A percentile compares a stretch with the other conserved stretches of the same genome.
These are phyloP conservation scores for Herpotrichia juniperi DNA, from an alignment of 2,329 filamentous ascomycete genomes.

Conservation along the genomic window DNA sequence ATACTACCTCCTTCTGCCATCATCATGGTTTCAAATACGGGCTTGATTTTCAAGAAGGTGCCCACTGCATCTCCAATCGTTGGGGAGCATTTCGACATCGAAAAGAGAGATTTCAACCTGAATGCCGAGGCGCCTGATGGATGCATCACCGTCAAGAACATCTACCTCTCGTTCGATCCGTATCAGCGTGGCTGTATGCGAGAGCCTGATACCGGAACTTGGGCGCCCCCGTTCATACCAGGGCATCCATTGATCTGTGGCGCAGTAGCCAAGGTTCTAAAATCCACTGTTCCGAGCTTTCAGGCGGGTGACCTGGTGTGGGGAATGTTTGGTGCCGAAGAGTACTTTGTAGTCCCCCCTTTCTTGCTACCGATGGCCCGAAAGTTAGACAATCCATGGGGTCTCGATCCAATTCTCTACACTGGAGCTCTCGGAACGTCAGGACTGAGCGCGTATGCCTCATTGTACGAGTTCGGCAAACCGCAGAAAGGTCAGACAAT, in stretches of 20 bases:
- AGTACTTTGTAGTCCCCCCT: slow-evolving; percentile 66
- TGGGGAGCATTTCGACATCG: slow-evolving; percentile 70
- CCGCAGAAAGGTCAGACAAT: slow-evolving; percentile 78
- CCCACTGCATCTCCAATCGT: slow-evolving; percentile 68
- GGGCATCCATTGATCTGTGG: slow-evolving; percentile 65
- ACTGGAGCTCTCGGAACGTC: slow-evolving; percentile 76
- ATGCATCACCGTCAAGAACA: slow-evolving; percentile 69
- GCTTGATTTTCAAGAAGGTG: slow-evolving; percentile 70
- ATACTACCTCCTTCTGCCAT: too few relatives aligned
- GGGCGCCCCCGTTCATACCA: slow-evolving; percentile 64
- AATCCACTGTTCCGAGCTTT: slow-evolving; percentile 67
- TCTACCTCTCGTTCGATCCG: slow-evolving; percentile 77
- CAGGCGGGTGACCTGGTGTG: slow-evolving; percentile 68
- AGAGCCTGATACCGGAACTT: slow-evolving; percentile 66
- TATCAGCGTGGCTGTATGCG: slow-evolving; percentile 82
- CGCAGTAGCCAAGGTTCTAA: slow-evolving; percentile 69
- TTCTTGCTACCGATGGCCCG: slow-evolving; percentile 49
- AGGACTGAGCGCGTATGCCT: slow-evolving; percentile 73
- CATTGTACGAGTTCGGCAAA: slow-evolving; percentile 72
- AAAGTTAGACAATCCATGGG: slow-evolving; percentile 69
- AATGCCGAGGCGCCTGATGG: slow-evolving; percentile 61
- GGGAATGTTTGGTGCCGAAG: slow-evolving; percentile 59
- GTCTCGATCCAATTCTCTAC: slow-evolving; percentile 68
- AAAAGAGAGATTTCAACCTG: slow-evolving; percentile 70
- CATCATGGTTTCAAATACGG: slow-evolving; percentile 67